Evolutionary conservation across 2,329 filamentous ascomycete species (phyloP).

Genomic region (Fusarium proliferatum): DNA sequence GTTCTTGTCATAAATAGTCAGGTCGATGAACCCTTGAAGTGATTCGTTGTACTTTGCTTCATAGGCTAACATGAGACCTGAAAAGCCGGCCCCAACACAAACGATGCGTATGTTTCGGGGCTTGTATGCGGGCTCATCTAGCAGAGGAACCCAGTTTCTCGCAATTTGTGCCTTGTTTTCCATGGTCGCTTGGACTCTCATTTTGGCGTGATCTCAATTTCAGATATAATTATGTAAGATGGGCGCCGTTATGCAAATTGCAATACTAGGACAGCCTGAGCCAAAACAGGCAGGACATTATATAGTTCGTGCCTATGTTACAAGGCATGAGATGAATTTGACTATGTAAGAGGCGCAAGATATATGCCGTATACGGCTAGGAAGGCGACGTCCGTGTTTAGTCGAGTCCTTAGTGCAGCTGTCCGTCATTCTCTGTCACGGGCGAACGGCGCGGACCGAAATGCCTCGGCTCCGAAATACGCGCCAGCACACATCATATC

Average conservation of each 20-base stretch:
- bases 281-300: neutral
- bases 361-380: too few species aligned
- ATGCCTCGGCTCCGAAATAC: neutral
- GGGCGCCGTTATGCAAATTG: neutral
- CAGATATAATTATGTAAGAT: neutral
- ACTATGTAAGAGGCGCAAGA: neutral
- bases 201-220: neutral
- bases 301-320: neutral
- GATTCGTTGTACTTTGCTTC: neutral
- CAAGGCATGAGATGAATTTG: neutral
- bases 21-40: neutral
- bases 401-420: too few species aligned
- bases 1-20: conserved; percentile 3
- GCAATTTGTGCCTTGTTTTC: neutral
- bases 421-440: neutral
- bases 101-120: neutral
- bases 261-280: too few species aligned
- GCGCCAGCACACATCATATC: neutral
- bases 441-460: neutral
- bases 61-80: neutral
- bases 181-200: neutral
- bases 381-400: neutral
- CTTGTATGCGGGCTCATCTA: neutral
- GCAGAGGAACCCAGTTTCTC: neutral
- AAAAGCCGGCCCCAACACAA: neutral